Evolutionary conservation across 225 moss, liverwort and hornwort genomes (phyloP), one percentile per base, ranked within the genome.

Genomic region (Asterella californica): DNA sequence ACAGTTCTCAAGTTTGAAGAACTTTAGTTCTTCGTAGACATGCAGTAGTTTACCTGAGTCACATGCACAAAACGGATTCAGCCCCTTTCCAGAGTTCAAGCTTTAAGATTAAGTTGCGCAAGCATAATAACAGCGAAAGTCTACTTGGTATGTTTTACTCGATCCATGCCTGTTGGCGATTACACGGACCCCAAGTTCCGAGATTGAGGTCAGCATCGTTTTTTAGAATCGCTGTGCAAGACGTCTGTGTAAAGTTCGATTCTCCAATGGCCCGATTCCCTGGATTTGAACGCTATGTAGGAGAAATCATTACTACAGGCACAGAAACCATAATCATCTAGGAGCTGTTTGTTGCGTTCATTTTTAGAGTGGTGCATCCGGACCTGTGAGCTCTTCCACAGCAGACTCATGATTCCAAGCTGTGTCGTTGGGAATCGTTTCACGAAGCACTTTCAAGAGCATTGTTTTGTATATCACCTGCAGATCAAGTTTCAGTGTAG

Each of bases 391-490:
- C 4, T 85, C 76, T 49, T 78, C 62, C 29, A 82, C 76, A 54
- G 79, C 63, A 29, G 79, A 75, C 38, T 46, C 62, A 45, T n/a
- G n/a, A n/a, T 17, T 72, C 85, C 85, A 85, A 46, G 75, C 63
- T 5, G 57, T 25, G 59, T 82, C 82, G 34, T 79, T 6, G 18
- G 82, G 85, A 37, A 75, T 37, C 74, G 53, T 76, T 15, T 59
- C 55, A 82, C 67, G 82, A 36, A 85, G 53, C 5, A 79, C 72
- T 69, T 61, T 79, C 1, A 66, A 70, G 34, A 85, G 79, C 75
- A 82, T 85, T 27, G 81, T 85, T 75, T 65, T 82, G 79, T 82
- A 85, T 53, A 85, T 85, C 33, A 79, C 59, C 85, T 85, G 72
- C 66, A 65, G 22, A 19, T 33, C 11, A 47, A 68, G 49, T 34